Evolutionary conservation across 176 grass and related monocot species (phyloP), one percentile per base, ranked within the genome.

Genomic region (Triticum urartu): DNA sequence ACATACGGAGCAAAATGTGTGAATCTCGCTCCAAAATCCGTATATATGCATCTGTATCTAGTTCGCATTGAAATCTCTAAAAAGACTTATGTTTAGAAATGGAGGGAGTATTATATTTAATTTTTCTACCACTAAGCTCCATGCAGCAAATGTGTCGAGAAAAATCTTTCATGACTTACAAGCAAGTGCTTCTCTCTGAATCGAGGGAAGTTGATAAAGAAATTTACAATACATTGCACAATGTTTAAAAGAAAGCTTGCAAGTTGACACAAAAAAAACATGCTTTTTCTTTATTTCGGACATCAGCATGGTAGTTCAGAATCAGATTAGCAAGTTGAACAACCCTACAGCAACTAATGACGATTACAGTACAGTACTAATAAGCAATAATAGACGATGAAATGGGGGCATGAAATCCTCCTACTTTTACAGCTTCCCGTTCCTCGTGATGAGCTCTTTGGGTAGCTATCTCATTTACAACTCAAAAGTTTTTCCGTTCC

Each of bases 281-380:
- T 67, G 40, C 12, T 15, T 77, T 50, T 38, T 56, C 74, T 84
- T 80, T 87, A 87, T 87, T 89, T 61, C 40, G 26, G 28, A 68
- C 69, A 24, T 21, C 11, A 79, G 79, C 72, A 75, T 50, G 61
- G 75, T 61, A 74, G 9, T 76, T 59, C 45, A 7, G 5, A 65
- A 87, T 84, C 21, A 80, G 45, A 84, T 74, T 72, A 89, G 40
- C 62, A 80, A 83, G 24, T 79, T 87, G 64, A 84, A 80, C 47
- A 80, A 62, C 35, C 78, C 45, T 60, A 75, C 35, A 84, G 34
- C 34, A 84, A 75, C 74, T 77, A 87, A n/a, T 39, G 59, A 45
- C 43, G 5, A 84, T 52, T 52, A 52, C 14, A 87, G 70, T 26
- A 86, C 72, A 74, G 28, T 87, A 60, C 34, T 66, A 79, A 68